Conservation (phyloP, 129 eudicot genomes). For the Apium graveolens region DNA sequence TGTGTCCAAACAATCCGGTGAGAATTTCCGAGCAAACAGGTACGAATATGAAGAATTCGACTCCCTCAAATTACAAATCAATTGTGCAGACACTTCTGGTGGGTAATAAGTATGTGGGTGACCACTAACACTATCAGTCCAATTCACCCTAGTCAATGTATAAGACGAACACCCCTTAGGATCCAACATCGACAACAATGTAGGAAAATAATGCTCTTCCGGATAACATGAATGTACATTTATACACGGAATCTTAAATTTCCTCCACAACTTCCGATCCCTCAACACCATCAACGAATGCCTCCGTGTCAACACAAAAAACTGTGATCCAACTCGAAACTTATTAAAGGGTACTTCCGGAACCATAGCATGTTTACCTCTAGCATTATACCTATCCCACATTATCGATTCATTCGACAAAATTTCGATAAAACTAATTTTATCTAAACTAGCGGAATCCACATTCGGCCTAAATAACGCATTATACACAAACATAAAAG, state of each 20-base stretch:
- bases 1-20: constrained; percentile 65
- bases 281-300: constrained; percentile 55
- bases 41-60: constrained; percentile 51
- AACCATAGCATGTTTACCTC: constrained; percentile 64
- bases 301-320: constrained; percentile 50
- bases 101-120: constrained; percentile 78
- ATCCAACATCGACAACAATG: constrained; percentile 77
- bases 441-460: neutral
- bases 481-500: constrained; percentile 45
- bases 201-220: constrained; percentile 96
- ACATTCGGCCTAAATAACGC: constrained; percentile 13
- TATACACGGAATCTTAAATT: constrained; percentile 54
- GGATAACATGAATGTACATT: constrained; percentile 72
- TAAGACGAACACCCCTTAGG: constrained; percentile 52
- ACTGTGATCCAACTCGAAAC: constrained; percentile 85
- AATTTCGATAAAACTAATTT: constrained; percentile 62
- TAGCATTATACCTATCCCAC: constrained; percentile 56
- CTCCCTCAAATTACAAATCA: constrained; percentile 52
- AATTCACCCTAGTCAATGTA: constrained; percentile 80
- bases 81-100: constrained; percentile 48
- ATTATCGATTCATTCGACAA: constrained; percentile 28
- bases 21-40: constrained; percentile 87
- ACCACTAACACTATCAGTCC: constrained; percentile 76
- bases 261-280: constrained; percentile 81
- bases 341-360: constrained; percentile 59